phyloP scores from a whole-genome alignment of 306 rosid genomes.

The Chamaecrista fasciculata region DNA sequence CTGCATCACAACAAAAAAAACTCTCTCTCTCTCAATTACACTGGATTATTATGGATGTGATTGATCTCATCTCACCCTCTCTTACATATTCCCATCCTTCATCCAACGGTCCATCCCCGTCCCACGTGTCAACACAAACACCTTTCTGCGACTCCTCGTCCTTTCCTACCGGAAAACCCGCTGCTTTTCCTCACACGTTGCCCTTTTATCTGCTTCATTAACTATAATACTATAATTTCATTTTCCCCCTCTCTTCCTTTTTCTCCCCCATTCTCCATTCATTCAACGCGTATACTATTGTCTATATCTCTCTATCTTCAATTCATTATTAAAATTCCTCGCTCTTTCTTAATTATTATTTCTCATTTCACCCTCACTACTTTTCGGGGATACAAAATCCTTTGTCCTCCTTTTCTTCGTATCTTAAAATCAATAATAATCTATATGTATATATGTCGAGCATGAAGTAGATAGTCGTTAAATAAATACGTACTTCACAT shows the following conservation, averaged over 20 bases:
- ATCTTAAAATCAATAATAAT: too few relatives aligned
- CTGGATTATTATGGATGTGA: constrained; percentile 38
- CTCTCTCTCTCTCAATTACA: constrained; percentile 24
- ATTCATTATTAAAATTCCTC: too few relatives aligned
- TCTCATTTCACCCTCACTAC: too few relatives aligned
- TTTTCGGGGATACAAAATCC: too few relatives aligned
- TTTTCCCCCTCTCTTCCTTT: background rate
- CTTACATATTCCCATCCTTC: constrained; percentile 10
- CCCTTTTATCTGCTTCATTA: constrained; percentile 34
- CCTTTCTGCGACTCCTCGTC: constrained; percentile 50
- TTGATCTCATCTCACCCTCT: constrained; percentile 39
- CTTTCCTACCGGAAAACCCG: constrained; percentile 91
- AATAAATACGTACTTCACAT: too few relatives aligned
- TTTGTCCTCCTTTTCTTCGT: too few relatives aligned
- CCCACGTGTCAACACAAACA: constrained; percentile 54
- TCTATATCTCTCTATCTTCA: too few relatives aligned
- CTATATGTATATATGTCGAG: too few relatives aligned
- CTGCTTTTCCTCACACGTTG: constrained; percentile 67
- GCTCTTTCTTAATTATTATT: too few relatives aligned
- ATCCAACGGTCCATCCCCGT: background rate
- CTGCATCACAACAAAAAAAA: constrained; percentile 28
- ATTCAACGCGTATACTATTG: background rate
- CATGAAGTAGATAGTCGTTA: too few relatives aligned
- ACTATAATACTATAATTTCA: constrained; percentile 6
- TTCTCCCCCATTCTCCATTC: background rate